Evolutionary conservation across 23 red algal species (phyloP).

Genomic region (Agarophyton chilense): DNA sequence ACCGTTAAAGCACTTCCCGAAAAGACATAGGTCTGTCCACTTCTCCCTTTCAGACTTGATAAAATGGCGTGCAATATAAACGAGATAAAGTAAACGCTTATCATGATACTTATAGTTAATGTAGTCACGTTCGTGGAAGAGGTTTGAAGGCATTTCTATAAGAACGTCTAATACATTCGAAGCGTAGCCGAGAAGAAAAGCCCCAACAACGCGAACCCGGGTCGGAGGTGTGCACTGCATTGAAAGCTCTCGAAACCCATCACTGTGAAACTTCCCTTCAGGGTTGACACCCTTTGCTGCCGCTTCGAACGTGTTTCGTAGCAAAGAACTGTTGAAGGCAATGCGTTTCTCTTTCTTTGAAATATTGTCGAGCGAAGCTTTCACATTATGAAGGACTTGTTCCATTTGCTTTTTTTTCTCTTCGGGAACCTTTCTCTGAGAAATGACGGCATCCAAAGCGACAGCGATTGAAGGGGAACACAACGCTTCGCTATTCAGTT

Average conservation of each 20-base stretch:
- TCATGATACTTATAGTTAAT: constrained; percentile 60
- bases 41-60: constrained; percentile 21
- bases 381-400: constrained; percentile 25
- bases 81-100: constrained; percentile 62
- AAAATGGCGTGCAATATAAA: constrained; percentile 51
- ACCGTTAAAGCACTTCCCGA: constrained; percentile 10
- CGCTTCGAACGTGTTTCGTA: constrained; percentile 9
- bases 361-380: constrained; percentile 42
- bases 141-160: constrained; percentile 35
- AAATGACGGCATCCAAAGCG: constrained; percentile 36
- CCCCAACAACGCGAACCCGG: constrained; percentile 33
- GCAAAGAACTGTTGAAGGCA: neutral
- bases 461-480: constrained; percentile 10
- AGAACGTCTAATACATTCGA: constrained; percentile 22
- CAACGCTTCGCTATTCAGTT: constrained; percentile 34
- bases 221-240: constrained; percentile 25
- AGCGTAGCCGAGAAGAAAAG: constrained; percentile 37
- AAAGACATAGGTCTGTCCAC: constrained; percentile 20
- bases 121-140: constrained; percentile 58
- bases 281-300: neutral
- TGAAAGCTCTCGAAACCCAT: constrained; percentile 8
- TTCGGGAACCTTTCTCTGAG: constrained; percentile 19
- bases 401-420: constrained; percentile 5
- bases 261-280: constrained; percentile 22
- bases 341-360: neutral